A percentile compares a stretch with the other conserved stretches of the same genome.
These are phyloP conservation scores for Wickerhamomyces strasburgensis DNA, from an alignment of 805 yeast species.

Conservation along the genomic window DNA sequence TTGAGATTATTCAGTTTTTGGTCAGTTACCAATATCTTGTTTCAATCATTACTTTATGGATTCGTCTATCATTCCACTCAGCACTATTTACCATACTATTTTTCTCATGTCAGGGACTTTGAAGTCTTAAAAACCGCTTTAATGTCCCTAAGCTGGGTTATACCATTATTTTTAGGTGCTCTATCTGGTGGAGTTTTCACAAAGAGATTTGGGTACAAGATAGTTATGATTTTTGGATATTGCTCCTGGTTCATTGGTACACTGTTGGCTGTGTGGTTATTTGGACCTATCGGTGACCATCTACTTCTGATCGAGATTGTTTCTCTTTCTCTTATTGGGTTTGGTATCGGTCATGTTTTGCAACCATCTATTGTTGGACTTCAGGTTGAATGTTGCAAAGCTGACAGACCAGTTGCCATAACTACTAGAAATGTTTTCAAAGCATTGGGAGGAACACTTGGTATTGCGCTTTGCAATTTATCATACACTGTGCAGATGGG, in stretches of 20 bases:
- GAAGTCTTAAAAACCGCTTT: conserved; percentile 5
- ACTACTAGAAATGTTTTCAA: conserved; percentile 52
- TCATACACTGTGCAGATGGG: conserved; percentile 5
- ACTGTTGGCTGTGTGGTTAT: conserved; percentile 34
- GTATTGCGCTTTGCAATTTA: conserved; percentile 38
- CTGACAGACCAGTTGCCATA: conserved; percentile 54
- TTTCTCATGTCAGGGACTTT: conserved; percentile 30
- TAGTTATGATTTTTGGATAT: conserved; percentile 38
- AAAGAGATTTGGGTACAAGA: conserved; percentile 36
- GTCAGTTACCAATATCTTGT: conserved; percentile 31
- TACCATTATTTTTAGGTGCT: conserved; percentile 39
- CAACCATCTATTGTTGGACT: conserved; percentile 37
- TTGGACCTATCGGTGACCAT: conserved; percentile 29
- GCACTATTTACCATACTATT: conserved; percentile 45
- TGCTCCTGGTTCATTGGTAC: conserved; percentile 36
- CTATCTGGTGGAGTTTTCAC: conserved; percentile 43
- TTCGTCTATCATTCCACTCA: conserved; percentile 41
- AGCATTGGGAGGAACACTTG: conserved; percentile 56
- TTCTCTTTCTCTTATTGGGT: conserved; percentile 33
- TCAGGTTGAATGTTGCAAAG: conserved; percentile 46
- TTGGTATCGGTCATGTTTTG: conserved; percentile 35
- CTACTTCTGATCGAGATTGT: conserved; percentile 30
- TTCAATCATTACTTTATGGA: conserved; percentile 44
- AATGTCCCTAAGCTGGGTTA: conserved; percentile 36
- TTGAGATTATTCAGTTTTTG: conserved; percentile 34